phyloP scores from a whole-genome alignment of 108 stramenopile genomes.

The Cyclotella distinguenda region DNA sequence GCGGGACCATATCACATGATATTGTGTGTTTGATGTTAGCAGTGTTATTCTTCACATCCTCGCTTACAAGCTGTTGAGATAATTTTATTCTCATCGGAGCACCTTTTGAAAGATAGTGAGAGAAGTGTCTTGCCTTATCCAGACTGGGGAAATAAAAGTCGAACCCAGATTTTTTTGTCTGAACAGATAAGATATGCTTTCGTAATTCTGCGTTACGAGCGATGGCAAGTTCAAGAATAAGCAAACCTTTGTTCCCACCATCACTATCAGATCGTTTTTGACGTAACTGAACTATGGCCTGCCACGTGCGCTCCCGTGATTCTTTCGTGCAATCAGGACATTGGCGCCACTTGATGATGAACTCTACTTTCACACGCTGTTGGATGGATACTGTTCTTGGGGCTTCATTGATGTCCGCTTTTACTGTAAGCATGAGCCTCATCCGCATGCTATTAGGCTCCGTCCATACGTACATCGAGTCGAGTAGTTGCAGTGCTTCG shows the following conservation, averaged over 20 bases:
- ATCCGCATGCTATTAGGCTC: conserved; percentile 95
- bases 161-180: conserved; percentile 88
- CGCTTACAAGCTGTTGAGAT: conserved; percentile 87
- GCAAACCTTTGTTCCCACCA: conserved; percentile 54
- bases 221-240: conserved; percentile 78
- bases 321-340: conserved; percentile 93
- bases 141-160: conserved; percentile 94
- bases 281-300: conserved; percentile 81
- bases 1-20: conserved; percentile 94
- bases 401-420: conserved; percentile 72
- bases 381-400: conserved; percentile 76
- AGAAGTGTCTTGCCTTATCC: conserved; percentile 85
- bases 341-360: conserved; percentile 89
- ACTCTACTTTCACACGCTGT: conserved; percentile 88
- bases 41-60: conserved; percentile 91
- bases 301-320: conserved; percentile 82
- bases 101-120: conserved; percentile 76
- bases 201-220: conserved; percentile 67
- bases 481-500: conserved; percentile 60
- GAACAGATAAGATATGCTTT: conserved; percentile 81
- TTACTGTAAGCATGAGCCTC: conserved; percentile 88
- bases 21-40: conserved; percentile 93
- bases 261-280: conserved; percentile 62
- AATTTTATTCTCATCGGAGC: conserved; percentile 88
- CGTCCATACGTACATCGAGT: conserved; percentile 97